Evolutionary conservation across 169 alveolate genomes (phyloP).

Genomic region (Eimeria acervulina): DNA sequence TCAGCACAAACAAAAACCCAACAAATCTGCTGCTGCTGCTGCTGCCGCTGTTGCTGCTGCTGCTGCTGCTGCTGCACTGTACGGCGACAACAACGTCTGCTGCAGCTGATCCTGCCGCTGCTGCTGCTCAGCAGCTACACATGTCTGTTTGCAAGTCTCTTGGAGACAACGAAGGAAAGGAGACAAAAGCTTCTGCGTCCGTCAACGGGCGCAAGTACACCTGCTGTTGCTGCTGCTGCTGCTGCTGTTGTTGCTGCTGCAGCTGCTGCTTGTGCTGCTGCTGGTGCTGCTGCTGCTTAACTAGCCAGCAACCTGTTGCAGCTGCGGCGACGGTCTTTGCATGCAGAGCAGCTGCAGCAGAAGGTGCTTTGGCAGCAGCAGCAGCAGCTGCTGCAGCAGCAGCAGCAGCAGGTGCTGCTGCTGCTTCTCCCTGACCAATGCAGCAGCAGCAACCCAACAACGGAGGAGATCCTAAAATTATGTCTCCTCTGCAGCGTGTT

Average conservation of each 20-base stretch:
- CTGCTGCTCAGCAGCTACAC: not conserved
- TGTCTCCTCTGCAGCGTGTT: constrained; percentile 44
- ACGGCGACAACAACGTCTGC: not conserved
- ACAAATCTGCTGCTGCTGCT: not conserved
- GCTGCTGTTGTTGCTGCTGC: not conserved
- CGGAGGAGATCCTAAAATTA: constrained; percentile 23
- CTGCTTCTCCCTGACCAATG: constrained; percentile 20
- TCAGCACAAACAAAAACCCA: not conserved
- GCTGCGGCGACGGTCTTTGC: constrained; percentile 18
- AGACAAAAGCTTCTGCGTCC: not conserved
- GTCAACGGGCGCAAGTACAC: not conserved
- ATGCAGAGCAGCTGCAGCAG: constrained; percentile 32
- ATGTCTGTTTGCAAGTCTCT: not conserved
- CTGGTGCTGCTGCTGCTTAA: constrained; percentile 31
- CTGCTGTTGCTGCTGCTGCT: constrained; percentile 48
- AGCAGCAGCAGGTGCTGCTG: not conserved
- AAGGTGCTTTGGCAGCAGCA: constrained; percentile 5
- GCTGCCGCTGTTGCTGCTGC: constrained; percentile 16
- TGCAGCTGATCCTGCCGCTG: constrained; percentile 18
- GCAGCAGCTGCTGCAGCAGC: constrained; percentile 26
- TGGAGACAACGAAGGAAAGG: not conserved
- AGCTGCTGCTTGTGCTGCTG: constrained; percentile 28
- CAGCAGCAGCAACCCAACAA: constrained; percentile 46
- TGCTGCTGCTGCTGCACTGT: not conserved
- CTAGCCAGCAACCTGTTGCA: not conserved